A percentile compares a stretch with the other conserved stretches of the same genome.
These are phyloP conservation scores for Acanthamoeba triangularis DNA, from an alignment of 208 protist species.

Conservation along the genomic window DNA sequence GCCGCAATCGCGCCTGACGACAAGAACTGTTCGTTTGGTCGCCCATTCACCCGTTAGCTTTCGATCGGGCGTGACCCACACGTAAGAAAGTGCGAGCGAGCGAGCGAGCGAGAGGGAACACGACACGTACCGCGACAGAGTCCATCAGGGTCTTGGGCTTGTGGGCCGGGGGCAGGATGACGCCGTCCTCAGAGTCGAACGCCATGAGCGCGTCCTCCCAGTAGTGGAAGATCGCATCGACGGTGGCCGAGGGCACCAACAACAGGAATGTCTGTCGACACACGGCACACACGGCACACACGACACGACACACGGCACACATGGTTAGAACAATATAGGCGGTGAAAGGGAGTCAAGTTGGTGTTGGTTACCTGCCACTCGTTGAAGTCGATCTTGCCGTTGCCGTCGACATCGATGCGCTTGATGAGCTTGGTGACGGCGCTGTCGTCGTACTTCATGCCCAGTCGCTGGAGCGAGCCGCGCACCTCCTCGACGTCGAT, in stretches of 20 bases:
- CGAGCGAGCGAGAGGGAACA: neutral
- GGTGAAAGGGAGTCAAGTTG: neutral
- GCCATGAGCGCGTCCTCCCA: conserved; percentile 80
- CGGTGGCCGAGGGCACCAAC: conserved; percentile 75
- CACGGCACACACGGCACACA: no score
- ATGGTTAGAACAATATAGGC: neutral
- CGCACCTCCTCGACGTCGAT: conserved; percentile 82
- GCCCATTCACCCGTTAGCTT: neutral
- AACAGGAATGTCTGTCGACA: conserved; percentile 52
- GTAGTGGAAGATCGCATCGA: conserved; percentile 65
- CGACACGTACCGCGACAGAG: conserved; percentile 11
- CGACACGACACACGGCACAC: neutral
- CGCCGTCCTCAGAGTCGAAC: conserved; percentile 72
- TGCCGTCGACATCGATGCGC: conserved; percentile 79
- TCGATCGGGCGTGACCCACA: no score
- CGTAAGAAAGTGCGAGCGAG: neutral
- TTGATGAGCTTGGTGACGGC: conserved; percentile 77
- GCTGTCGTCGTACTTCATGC: conserved; percentile 80
- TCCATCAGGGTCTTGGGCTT: conserved; percentile 6
- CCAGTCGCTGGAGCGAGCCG: conserved; percentile 68
- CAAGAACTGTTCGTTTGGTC: conserved; percentile 56
- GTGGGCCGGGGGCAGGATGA: conserved; percentile 53
- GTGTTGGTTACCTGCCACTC: conserved; percentile 77
- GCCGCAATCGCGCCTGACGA: conserved; percentile 71
- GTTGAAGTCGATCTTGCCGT: conserved; percentile 80